Conservation (phyloP, 805 yeast species). For the Saccharomyces paradoxus region DNA sequence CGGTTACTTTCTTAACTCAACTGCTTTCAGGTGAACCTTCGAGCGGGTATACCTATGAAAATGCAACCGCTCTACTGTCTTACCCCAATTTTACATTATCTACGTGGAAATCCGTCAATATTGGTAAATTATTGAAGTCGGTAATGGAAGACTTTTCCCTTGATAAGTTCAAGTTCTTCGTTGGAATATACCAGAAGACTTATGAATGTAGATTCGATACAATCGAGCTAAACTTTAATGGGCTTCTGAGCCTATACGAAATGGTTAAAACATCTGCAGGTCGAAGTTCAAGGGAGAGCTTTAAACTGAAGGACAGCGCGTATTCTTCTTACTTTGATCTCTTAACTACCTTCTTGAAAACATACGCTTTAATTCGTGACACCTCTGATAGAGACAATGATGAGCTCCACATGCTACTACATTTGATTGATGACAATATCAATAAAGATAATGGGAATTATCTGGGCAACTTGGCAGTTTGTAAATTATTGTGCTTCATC, state of each 20-base stretch:
- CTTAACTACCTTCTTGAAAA: constrained; percentile 12
- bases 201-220: constrained; percentile 4
- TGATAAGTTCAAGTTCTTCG: constrained; percentile 27
- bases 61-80: constrained; percentile 4
- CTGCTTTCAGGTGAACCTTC: constrained; percentile 17
- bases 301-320: constrained; percentile 27
- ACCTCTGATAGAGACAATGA: background rate
- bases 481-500: constrained; percentile 12
- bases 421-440: constrained; percentile 13
- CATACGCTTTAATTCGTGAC: constrained; percentile 11
- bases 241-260: constrained; percentile 11
- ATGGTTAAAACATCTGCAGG: constrained; percentile 4
- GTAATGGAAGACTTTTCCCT: constrained; percentile 11
- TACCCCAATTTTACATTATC: constrained; percentile 18
- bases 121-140: constrained; percentile 11
- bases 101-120: constrained; percentile 23
- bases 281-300: constrained; percentile 5
- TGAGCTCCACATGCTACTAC: constrained; percentile 14
- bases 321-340: constrained; percentile 25
- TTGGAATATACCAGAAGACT: constrained; percentile 13
- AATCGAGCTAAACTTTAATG: constrained; percentile 7
- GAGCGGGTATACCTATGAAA: background rate
- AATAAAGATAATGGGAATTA: constrained; percentile 23
- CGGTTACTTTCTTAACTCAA: constrained; percentile 21
- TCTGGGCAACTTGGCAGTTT: constrained; percentile 16